A percentile compares a stretch with the other conserved stretches of the same genome.
These are phyloP conservation scores for Rutstroemia sp. DNA, from an alignment of 2,329 filamentous ascomycete genomes.

Conservation along the genomic window DNA sequence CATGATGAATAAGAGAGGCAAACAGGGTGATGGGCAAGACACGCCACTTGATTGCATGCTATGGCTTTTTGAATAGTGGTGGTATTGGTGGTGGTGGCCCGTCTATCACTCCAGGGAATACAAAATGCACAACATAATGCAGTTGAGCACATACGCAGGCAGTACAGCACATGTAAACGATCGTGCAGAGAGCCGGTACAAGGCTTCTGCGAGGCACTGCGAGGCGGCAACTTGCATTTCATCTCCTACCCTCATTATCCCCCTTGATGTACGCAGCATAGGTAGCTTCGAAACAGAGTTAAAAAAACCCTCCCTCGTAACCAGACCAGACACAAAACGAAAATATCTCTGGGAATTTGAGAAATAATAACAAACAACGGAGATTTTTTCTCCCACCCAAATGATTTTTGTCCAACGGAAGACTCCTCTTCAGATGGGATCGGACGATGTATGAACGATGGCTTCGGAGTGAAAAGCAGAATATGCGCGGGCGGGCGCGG, in stretches of 20 bases:
- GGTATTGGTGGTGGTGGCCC: not conserved
- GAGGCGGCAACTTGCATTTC: conserved; percentile 21
- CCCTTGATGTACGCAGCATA: not conserved
- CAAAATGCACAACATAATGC: conserved; percentile 16
- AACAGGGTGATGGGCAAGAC: not conserved
- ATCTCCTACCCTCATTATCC: not conserved
- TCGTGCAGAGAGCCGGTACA: conserved; percentile 20
- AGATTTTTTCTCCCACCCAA: not conserved
- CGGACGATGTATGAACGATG: not conserved
- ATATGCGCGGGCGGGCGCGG: not conserved
- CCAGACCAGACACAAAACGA: not conserved
- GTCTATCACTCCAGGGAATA: not conserved
- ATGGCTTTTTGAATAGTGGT: not conserved
- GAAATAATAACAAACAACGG: not conserved
- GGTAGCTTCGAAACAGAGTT: not conserved
- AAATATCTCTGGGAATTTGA: not conserved
- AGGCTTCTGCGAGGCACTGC: conserved; percentile 18
- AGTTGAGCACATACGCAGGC: conserved; percentile 12
- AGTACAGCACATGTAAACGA: conserved; percentile 24
- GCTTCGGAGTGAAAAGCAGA: not conserved
- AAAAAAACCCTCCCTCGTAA: not conserved
- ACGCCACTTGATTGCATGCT: conserved; percentile 8
- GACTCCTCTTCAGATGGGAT: not conserved
- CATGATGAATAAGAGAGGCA: not conserved
- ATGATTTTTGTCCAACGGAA: not conserved